Base-by-base conservation (phyloP, 2,329 filamentous ascomycete genomes). In the Xylaria arbuscula region DNA sequence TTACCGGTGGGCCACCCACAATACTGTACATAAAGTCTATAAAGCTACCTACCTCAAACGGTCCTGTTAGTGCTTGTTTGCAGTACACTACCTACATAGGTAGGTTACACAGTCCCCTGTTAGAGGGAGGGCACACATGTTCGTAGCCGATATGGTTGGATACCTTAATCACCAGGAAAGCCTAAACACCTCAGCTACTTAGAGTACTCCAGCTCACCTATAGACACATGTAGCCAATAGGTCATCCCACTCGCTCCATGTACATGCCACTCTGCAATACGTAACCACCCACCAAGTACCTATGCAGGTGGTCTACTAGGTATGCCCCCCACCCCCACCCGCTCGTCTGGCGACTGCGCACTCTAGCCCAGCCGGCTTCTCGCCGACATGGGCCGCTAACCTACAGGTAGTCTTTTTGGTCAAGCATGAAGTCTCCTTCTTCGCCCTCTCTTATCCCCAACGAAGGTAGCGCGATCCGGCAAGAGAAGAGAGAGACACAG, bases 361-460 rank as follows among this genome's bases (percentile, higher is more conserved):
- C 51, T 17, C 17, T 32, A 48, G 28, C 28, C 48, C 22, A 17
- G 15, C 36, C 62, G 57, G 62, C 50, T 57, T 51, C 64, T 65
- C 61, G 66, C 66, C 66, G 56, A 65, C 40, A 64, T 68, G 61
- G 61, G 61, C 61, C 61, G 62, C 40, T 62, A 62, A 62, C 66
- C 66, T 45, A 68, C 13, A 15, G 13, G 40, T n/a, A 45, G 62
- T 65, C 45, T 51, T 40, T 57, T 54, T 40, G 34, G 34, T 65
- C 50, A 34, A 32, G 28, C 48, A 54, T 54, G 28, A 42, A 17
- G 51, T 56, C 57, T 61, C 36, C 55, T 36, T 68, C 57, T 19
- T 54, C 45, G 38, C 8, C 22, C 24, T 28, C 53, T 50, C 22
- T 34, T 38, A 38, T 36, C 57, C 48, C 32, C 22, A 51, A 28